These are phyloP conservation scores for Paraurostyla sp. DNA, from an alignment of 73 alveolate genomes.

Conservation along the genomic window DNA sequence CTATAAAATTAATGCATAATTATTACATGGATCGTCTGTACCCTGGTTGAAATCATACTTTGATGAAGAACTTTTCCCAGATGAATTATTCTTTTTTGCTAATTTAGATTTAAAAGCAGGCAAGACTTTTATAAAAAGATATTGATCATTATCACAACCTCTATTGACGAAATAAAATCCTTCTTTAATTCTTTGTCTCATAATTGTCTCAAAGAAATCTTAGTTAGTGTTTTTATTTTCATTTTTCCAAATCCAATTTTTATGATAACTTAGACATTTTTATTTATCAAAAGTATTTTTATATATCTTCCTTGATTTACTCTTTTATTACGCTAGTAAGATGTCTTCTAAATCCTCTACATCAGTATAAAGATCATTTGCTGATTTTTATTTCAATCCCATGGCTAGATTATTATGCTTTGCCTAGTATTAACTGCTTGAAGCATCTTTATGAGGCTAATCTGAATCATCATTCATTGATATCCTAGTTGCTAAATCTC, in stretches of 20 bases:
- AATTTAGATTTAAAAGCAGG: constrained; percentile 31
- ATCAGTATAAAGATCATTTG: not conserved
- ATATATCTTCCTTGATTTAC: not conserved
- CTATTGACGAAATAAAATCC: constrained; percentile 41
- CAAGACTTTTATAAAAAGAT: not conserved
- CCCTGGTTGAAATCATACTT: too few species aligned
- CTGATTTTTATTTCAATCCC: not conserved
- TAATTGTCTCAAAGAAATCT: constrained; percentile 41
- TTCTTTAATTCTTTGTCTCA: constrained; percentile 39
- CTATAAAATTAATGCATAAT: too few species aligned
- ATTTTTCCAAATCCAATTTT: constrained; percentile 55
- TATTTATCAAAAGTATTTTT: not conserved
- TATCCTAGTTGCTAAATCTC: too few species aligned
- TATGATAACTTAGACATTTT: not conserved
- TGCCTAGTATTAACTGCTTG: not conserved
- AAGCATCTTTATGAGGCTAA: constrained; percentile 5
- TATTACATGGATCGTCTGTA: too few species aligned
- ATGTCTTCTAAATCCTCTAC: not conserved
- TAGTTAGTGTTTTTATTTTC: constrained; percentile 34
- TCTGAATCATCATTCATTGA: constrained; percentile 1
- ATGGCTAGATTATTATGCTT: not conserved
- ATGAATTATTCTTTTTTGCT: not conserved
- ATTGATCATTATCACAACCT: constrained; percentile 14
- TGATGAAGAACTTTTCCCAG: constrained; percentile 19
- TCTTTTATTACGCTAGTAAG: too few species aligned